These are phyloP conservation scores for Boehmeria nivea DNA, from an alignment of 306 rosid genomes.

Conservation along the genomic window DNA sequence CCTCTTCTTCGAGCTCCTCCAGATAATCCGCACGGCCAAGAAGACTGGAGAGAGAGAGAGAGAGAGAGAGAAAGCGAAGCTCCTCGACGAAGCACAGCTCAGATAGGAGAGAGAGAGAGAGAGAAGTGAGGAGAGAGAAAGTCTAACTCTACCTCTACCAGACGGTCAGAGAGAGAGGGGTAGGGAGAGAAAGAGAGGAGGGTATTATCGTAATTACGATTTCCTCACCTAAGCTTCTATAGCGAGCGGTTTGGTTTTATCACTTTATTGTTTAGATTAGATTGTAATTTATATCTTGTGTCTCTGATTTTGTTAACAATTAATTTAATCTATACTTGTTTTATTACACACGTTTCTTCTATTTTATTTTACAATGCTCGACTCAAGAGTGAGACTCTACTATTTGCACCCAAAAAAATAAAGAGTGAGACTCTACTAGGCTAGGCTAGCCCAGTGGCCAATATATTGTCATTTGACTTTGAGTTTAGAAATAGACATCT, in stretches of 20 bases:
- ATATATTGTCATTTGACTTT: too few species aligned
- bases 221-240: constrained; percentile 17
- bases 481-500: too few species aligned
- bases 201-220: neutral
- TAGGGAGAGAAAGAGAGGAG: constrained; percentile 9
- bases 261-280: too few species aligned
- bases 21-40: neutral
- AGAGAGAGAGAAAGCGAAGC: neutral
- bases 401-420: too few species aligned
- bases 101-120: neutral
- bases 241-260: too few species aligned
- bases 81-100: neutral
- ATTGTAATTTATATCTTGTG: too few species aligned
- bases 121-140: constrained; percentile 3
- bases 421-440: too few species aligned
- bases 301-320: neutral
- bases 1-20: neutral
- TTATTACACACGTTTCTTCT: too few species aligned
- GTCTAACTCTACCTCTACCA: constrained; percentile 19
- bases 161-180: constrained; percentile 26
- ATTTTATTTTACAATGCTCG: too few species aligned
- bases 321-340: too few species aligned
- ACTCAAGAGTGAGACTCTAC: too few species aligned
- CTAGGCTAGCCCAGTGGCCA: too few species aligned
- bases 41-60: neutral